Evolutionary conservation across 495 filamentous ascomycete species (phyloP).

Genomic region (Choiromyces venosus): DNA sequence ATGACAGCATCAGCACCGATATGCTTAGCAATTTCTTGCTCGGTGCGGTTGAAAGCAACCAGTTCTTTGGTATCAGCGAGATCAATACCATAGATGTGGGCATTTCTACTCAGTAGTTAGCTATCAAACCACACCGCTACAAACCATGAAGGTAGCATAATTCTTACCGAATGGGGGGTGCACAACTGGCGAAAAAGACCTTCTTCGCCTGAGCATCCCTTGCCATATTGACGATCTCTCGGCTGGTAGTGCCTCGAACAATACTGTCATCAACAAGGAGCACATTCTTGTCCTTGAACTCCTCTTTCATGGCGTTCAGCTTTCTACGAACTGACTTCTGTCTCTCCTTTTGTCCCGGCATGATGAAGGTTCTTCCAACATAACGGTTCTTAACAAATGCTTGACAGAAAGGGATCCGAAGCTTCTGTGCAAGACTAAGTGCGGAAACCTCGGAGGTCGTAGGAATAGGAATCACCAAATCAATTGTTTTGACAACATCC

Average conservation of each 20-base stretch:
- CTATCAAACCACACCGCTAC: constrained; percentile 7
- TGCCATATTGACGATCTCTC: constrained; percentile 92
- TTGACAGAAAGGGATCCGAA: constrained; percentile 76
- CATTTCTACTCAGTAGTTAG: constrained; percentile 48
- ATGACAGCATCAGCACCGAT: constrained; percentile 92
- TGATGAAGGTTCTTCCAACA: constrained; percentile 93
- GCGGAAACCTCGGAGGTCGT: constrained; percentile 84
- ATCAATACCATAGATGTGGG: constrained; percentile 83
- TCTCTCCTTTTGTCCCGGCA: constrained; percentile 78
- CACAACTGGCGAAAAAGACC: constrained; percentile 83
- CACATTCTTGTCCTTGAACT: constrained; percentile 80
- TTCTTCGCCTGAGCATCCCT: constrained; percentile 83
- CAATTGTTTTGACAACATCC: constrained; percentile 74
- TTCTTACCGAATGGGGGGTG: constrained; percentile 67
- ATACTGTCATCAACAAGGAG: constrained; percentile 90
- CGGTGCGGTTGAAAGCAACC: constrained; percentile 71
- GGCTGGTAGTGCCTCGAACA: constrained; percentile 82
- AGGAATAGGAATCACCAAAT: constrained; percentile 85
- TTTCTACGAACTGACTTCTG: constrained; percentile 74
- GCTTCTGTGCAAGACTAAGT: constrained; percentile 65
- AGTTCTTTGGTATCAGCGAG: constrained; percentile 76
- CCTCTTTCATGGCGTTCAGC: constrained; percentile 76
- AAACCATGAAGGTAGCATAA: constrained; percentile 12
- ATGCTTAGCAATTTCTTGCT: constrained; percentile 62
- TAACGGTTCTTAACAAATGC: constrained; percentile 94